Base-by-base conservation (phyloP, 495 filamentous ascomycete species). In the Trichoderma erinaceum region DNA sequence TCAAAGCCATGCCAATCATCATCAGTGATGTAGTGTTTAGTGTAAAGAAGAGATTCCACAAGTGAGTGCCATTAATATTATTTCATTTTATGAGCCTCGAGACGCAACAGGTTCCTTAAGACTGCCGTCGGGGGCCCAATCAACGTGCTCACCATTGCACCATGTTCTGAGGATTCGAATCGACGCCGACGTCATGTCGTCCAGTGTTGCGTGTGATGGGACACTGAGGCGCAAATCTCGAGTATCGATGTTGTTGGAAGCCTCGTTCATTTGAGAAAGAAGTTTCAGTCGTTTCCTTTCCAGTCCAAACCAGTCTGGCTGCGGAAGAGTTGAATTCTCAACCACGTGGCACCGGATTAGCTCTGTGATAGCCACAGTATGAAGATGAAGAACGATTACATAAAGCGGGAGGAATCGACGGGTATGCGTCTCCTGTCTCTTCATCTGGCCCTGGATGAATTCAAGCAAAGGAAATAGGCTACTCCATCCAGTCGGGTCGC, bases 281-380 rank as follows among this genome's bases (percentile, higher is more conserved):
- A 44, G 63, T 15, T 23, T n/a, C 18, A 43, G 27, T 23, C 61
- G 35, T 7, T 16, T 44, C 52, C 41, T 58, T 41, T 64, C 41
- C 3, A 44, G 41, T 25, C n/a, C 35, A 25, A 64, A 16, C n/a
- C n/a, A 46, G 12, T 61, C 56, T 27, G 56, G 11, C 41, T 27
- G n/a, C 8, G 27, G 13, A 13, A 64, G 16, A 23, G 21, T 52
- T 43, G 52, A 7, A 23, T 50, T 41, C 74, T 74, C 52, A n/a
- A 13, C 16, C 12, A 66, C 69, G 32, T 73, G 76, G 13, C 70
- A 69, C 18, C 70, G 63, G 25, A 71, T 71, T 25, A 79, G 69
- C 67, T 80, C 72, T 69, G 82, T 80, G 21, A 77, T 71, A 35
- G 70, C 74, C 16, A 81, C 48, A 5, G 72, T 77, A 50, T 80